Evolutionary conservation across 805 yeast species (phyloP).

Genomic region (Suhomyces pyralidae): DNA sequence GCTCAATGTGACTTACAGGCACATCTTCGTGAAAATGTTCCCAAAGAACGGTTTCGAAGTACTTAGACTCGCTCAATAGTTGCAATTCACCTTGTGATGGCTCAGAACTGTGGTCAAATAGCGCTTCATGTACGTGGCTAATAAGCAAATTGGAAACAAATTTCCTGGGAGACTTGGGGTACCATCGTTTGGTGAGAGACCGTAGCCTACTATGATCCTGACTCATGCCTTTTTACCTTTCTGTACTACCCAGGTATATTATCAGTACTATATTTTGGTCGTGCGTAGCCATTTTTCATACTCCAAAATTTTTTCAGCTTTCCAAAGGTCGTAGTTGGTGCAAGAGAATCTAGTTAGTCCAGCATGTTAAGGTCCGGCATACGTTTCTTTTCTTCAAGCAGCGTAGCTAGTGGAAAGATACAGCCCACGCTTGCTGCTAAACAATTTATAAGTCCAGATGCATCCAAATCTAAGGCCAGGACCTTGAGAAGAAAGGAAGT

Average conservation of each 20-base stretch:
- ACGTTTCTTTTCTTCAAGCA: conserved; percentile 18
- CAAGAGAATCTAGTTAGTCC: neutral
- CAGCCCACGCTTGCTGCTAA: conserved; percentile 35
- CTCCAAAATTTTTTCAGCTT: conserved; percentile 3
- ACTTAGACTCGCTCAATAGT: conserved; percentile 15
- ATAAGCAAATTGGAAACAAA: conserved; percentile 13
- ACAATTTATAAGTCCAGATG: conserved; percentile 31
- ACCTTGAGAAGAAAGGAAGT: conserved; percentile 37
- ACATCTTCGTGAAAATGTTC: conserved; percentile 37
- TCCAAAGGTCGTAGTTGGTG: neutral
- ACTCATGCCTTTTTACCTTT: conserved; percentile 1
- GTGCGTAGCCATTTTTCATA: neutral
- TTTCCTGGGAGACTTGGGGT: conserved; percentile 15
- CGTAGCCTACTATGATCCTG: neutral
- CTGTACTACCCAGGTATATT: neutral
- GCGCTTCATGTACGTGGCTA: conserved; percentile 14
- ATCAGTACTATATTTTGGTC: neutral
- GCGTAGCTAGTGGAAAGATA: conserved; percentile 7
- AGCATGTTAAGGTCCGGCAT: conserved; percentile 4
- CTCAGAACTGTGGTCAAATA: neutral
- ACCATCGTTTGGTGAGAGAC: conserved; percentile 14
- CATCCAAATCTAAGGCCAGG: conserved; percentile 31
- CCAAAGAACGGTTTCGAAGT: conserved; percentile 38
- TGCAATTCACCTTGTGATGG: neutral
- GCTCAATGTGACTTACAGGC: conserved; percentile 38